Percentiles rank a stretch among this genome's conserved stretches.
These are phyloP conservation scores for Claviceps maximensis DNA, from an alignment of 2,329 filamentous ascomycete genomes.

Conservation along the genomic window DNA sequence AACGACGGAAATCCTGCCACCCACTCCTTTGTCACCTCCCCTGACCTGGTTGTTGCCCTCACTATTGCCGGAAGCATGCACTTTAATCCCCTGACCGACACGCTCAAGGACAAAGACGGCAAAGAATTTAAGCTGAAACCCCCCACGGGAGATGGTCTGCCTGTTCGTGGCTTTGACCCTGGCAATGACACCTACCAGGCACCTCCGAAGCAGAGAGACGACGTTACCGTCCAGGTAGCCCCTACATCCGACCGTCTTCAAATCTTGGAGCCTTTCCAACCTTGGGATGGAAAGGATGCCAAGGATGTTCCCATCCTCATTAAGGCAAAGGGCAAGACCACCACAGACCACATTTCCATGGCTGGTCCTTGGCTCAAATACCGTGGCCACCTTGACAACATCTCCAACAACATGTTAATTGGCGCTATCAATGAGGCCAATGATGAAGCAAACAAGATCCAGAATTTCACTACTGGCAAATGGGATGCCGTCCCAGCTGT, in stretches of 20 bases:
- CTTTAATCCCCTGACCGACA: conserved; percentile 93
- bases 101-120: conserved; percentile 85
- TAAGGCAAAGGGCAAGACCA: conserved; percentile 94
- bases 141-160: conserved; percentile 72
- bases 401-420: conserved; percentile 99
- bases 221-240: conserved; percentile 68
- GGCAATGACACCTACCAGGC: conserved; percentile 93
- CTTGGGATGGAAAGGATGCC: conserved; percentile 90
- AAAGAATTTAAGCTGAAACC: conserved; percentile 84
- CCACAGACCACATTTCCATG: conserved; percentile 95
- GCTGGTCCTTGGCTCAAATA: conserved; percentile 97
- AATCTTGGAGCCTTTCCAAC: conserved; percentile 68
- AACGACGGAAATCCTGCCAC: conserved; percentile 94
- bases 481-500: conserved; percentile 83
- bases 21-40: conserved; percentile 85
- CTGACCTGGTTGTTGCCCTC: conserved; percentile 79
- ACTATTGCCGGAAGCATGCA: conserved; percentile 70
- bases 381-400: conserved; percentile 97
- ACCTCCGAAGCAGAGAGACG: conserved; percentile 64
- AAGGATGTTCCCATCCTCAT: conserved; percentile 79
- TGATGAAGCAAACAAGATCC: conserved; percentile 93
- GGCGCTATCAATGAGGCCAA: conserved; percentile 94
- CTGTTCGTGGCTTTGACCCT: conserved; percentile 71
- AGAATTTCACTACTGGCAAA: conserved; percentile 75
- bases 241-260: conserved; percentile 90